These are phyloP conservation scores for Persicaria maculosa DNA, from an alignment of 148 eudicot genomes.

Conservation along the genomic window DNA sequence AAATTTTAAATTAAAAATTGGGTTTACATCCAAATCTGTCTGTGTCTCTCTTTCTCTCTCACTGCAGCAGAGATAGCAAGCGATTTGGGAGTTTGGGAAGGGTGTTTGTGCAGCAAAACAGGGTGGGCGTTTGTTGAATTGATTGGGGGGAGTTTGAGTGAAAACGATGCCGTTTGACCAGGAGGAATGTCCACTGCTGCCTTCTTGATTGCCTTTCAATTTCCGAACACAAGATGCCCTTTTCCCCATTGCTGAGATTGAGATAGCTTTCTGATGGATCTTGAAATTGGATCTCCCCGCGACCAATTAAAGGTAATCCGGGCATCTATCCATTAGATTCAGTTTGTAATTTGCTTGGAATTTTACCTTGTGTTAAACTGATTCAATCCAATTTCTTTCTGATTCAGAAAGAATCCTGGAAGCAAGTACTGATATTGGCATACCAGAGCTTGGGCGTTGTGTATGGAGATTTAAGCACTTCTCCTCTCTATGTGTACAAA, in stretches of 20 bases:
- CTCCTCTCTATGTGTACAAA: constrained; percentile 78
- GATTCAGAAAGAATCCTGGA: constrained; percentile 82
- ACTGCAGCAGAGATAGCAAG: neutral
- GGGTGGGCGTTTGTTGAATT: constrained; percentile 27
- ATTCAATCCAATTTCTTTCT: neutral
- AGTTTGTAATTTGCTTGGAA: neutral
- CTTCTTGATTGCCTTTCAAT: constrained; percentile 10
- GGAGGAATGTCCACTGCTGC: neutral
- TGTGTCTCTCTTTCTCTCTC: constrained; percentile 11
- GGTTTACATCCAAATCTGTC: constrained; percentile 9
- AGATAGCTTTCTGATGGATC: constrained; percentile 65
- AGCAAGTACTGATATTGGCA: constrained; percentile 66
- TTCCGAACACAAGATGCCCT: constrained; percentile 22
- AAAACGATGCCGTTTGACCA: constrained; percentile 10
- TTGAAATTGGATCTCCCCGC: constrained; percentile 58
- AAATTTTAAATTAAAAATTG: neutral
- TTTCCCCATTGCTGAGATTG: constrained; percentile 30
- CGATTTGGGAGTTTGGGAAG: constrained; percentile 9
- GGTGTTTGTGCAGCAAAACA: constrained; percentile 19
- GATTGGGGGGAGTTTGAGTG: constrained; percentile 11
- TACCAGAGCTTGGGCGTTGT: constrained; percentile 93
- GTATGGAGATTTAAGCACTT: constrained; percentile 89
- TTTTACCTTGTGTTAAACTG: neutral
- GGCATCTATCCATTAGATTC: constrained; percentile 13
- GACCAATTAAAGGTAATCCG: constrained; percentile 64